Evolutionary conservation across 192 early-diverging fungal genomes (phyloP).

Genomic region (Endogone sp.): DNA sequence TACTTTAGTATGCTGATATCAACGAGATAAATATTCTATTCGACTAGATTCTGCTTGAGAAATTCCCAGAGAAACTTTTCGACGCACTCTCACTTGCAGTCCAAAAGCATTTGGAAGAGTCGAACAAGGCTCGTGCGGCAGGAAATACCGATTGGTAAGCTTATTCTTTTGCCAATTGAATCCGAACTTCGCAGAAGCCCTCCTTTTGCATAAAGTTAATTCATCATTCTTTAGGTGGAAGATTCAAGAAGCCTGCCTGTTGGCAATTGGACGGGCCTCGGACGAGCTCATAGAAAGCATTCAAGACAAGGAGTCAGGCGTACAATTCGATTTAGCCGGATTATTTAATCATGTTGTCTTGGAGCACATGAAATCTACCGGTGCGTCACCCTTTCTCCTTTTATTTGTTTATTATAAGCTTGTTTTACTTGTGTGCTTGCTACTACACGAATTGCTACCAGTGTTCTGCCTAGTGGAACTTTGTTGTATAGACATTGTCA

Average conservation of each 20-base stretch:
- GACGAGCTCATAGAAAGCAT: slow-evolving; percentile 55
- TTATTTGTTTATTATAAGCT: slow-evolving; percentile 13
- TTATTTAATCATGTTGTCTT: slow-evolving; percentile 83
- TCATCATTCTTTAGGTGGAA: slow-evolving; percentile 63
- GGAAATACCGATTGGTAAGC: slow-evolving; percentile 51
- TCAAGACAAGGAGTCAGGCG: slow-evolving; percentile 30
- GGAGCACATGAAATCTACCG: slow-evolving; percentile 54
- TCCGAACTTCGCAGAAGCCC: too few relatives aligned
- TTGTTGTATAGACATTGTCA: slow-evolving; percentile 22
- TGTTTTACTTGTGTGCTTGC: too few relatives aligned
- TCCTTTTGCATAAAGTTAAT: not conserved
- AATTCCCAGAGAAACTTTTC: slow-evolving; percentile 47
- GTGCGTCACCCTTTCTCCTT: slow-evolving; percentile 24
- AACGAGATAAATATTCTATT: slow-evolving; percentile 4
- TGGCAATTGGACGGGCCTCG: slow-evolving; percentile 66
- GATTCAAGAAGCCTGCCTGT: slow-evolving; percentile 76
- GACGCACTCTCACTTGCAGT: slow-evolving; percentile 49
- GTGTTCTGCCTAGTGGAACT: too few relatives aligned
- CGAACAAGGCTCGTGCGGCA: slow-evolving; percentile 43
- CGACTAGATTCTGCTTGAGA: slow-evolving; percentile 45
- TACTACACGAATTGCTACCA: too few relatives aligned
- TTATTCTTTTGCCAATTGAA: not conserved
- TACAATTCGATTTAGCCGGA: slow-evolving; percentile 66
- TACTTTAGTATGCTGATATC: not conserved
- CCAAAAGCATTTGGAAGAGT: slow-evolving; percentile 46